Percentiles rank a stretch among this genome's conserved stretches.
Evolutionary conservation across 345 rosid genomes (phyloP).

Genomic region (Clarkia xantiana): DNA sequence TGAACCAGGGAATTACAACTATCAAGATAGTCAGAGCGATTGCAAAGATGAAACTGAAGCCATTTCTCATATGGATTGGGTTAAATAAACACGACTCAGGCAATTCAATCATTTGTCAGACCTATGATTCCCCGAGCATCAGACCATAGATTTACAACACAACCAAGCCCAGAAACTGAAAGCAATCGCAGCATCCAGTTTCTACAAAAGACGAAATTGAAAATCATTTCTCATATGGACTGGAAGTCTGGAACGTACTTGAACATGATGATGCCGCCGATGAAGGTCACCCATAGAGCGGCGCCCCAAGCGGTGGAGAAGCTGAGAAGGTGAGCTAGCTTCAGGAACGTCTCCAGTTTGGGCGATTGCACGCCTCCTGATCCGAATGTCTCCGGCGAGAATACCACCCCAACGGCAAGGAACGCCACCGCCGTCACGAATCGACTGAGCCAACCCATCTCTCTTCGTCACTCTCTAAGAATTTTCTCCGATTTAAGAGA

Average conservation of each 20-base stretch:
- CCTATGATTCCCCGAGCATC: too few relatives aligned
- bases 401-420: constrained; percentile 62
- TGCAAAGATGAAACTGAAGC: too few relatives aligned
- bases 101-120: too few relatives aligned
- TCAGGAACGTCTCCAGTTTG: constrained; percentile 41
- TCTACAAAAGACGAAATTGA: too few relatives aligned
- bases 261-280: constrained; percentile 99
- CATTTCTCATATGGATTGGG: too few relatives aligned
- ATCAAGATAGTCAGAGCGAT: too few relatives aligned
- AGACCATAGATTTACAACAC: too few relatives aligned
- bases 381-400: constrained; percentile 82
- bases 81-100: too few relatives aligned
- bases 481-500: not conserved
- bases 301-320: constrained; percentile 95
- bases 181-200: too few relatives aligned
- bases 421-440: constrained; percentile 58
- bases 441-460: constrained; percentile 76
- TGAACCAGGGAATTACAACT: too few relatives aligned
- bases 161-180: too few relatives aligned
- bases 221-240: too few relatives aligned
- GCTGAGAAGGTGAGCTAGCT: constrained; percentile 75
- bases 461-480: not conserved
- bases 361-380: constrained; percentile 32
- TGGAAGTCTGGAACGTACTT: constrained; percentile 24
- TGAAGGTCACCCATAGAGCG: constrained; percentile 95